Percentiles rank a stretch among this genome's conserved stretches.
Evolutionary conservation across 805 yeast genomes (phyloP).

Genomic region (Saccharomycopsis microspora): DNA sequence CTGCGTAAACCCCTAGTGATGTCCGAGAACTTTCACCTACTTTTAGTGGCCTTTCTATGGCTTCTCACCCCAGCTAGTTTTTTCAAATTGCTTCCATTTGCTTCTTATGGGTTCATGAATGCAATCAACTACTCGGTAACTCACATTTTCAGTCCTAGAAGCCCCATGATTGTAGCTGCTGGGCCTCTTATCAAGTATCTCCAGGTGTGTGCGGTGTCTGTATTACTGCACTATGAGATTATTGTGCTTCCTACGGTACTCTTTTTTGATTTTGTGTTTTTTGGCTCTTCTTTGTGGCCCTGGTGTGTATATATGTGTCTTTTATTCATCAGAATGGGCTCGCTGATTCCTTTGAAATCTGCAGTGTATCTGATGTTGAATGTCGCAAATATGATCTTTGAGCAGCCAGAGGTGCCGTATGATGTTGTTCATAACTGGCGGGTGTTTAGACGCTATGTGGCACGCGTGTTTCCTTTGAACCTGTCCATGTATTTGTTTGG

Average conservation of each 20-base stretch:
- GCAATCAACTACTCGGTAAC: constrained; percentile 4
- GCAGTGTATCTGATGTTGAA: constrained; percentile 7
- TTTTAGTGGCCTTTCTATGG: constrained; percentile 12
- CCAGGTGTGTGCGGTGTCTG: constrained; percentile 57
- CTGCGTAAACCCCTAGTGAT: too few species aligned
- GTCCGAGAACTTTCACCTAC: constrained; percentile 17
- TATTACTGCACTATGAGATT: constrained; percentile 51
- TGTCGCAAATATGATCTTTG: background rate
- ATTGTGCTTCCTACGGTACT: constrained; percentile 13
- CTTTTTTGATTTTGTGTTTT: constrained; percentile 10
- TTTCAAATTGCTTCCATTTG: constrained; percentile 16
- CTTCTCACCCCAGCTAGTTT: constrained; percentile 11
- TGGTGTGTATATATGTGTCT: constrained; percentile 5
- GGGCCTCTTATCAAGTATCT: constrained; percentile 41
- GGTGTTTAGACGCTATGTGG: constrained; percentile 2
- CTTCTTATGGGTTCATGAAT: constrained; percentile 13
- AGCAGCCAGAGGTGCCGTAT: constrained; percentile 14
- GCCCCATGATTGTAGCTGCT: constrained; percentile 44
- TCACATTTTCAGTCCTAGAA: constrained; percentile 3
- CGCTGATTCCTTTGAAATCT: constrained; percentile 1
- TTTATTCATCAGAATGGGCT: constrained; percentile 3
- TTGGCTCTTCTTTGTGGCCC: constrained; percentile 12
- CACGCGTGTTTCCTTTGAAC: background rate
- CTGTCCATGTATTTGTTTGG: background rate
- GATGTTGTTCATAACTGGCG: constrained; percentile 8